Conservation (phyloP, 305 asterid genomes). For the Fraxinus nigra region DNA sequence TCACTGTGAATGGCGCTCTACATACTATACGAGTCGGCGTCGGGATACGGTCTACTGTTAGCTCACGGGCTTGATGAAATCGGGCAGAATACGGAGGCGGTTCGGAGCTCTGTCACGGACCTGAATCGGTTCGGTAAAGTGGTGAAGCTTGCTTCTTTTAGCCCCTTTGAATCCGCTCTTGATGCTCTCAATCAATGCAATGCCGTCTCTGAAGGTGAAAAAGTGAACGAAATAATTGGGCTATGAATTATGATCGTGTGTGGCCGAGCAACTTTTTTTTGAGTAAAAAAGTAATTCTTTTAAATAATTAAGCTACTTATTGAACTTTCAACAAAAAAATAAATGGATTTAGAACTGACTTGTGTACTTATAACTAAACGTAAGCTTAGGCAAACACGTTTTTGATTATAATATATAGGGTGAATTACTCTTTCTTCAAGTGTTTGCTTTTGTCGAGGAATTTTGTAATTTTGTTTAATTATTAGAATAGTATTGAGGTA, state of each 20-base stretch:
- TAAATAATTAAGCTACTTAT: too few species aligned
- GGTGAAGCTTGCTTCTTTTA: conserved; percentile 67
- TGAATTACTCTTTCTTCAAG: not conserved
- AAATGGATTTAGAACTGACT: not conserved
- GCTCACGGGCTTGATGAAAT: conserved; percentile 83
- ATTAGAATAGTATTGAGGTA: not conserved
- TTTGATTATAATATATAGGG: not conserved
- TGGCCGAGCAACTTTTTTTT: not conserved
- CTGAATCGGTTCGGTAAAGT: conserved; percentile 81
- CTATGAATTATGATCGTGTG: too few species aligned
- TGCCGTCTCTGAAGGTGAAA: conserved; percentile 81
- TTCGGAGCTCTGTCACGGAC: conserved; percentile 67
- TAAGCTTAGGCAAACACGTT: too few species aligned
- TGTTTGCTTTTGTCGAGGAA: not conserved
- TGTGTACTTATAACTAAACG: not conserved
- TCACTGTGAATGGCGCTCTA: conserved; percentile 53
- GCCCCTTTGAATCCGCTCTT: conserved; percentile 75
- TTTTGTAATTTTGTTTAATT: not conserved
- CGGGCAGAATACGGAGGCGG: conserved; percentile 86
- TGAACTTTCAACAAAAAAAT: too few species aligned
- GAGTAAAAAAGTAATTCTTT: too few species aligned
- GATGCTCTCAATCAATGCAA: conserved; percentile 92
- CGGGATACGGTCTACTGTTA: conserved; percentile 59
- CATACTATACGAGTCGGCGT: conserved; percentile 72
- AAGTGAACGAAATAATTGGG: not conserved